Conservation (phyloP, 495 filamentous ascomycete species). For the Hypoxylon subgilvum region DNA sequence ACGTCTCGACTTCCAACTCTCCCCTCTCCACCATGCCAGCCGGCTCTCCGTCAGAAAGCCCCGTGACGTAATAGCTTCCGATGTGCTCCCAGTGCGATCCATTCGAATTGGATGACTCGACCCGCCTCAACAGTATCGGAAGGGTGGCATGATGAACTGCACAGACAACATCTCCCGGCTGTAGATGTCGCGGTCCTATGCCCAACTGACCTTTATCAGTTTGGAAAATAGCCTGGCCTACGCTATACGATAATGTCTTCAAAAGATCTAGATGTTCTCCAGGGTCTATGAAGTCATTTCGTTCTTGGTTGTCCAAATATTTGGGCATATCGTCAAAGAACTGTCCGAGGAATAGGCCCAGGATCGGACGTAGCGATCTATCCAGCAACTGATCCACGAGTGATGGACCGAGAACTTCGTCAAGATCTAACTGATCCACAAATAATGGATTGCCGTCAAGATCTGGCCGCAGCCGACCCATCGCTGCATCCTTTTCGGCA, state of each 20-base stretch:
- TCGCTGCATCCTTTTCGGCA: too few relatives aligned
- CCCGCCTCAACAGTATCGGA: conserved; percentile 5
- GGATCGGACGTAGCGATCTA: too few relatives aligned
- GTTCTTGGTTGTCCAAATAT: too few relatives aligned
- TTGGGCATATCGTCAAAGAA: too few relatives aligned
- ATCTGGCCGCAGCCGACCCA: too few relatives aligned
- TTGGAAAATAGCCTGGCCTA: background rate
- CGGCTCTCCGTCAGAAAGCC: conserved; percentile 2
- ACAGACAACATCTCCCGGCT: conserved; percentile 7
- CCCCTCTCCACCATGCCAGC: conserved; percentile 8
- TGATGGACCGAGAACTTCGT: too few relatives aligned
- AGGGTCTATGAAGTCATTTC: too few relatives aligned
- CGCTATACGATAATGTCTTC: background rate
- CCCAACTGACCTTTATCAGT: conserved; percentile 5
- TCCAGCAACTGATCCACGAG: too few relatives aligned
- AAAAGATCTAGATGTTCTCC: background rate
- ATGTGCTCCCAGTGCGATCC: background rate
- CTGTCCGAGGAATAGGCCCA: too few relatives aligned
- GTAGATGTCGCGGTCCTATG: conserved; percentile 1
- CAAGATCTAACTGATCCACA: too few relatives aligned
- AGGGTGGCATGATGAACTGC: background rate
- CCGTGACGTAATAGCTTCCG: background rate
- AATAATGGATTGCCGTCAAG: too few relatives aligned
- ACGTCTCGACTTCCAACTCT: conserved; percentile 6
- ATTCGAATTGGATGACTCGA: background rate